These are phyloP conservation scores for Centella asiatica DNA, from an alignment of 129 eudicot genomes.

Conservation along the genomic window DNA sequence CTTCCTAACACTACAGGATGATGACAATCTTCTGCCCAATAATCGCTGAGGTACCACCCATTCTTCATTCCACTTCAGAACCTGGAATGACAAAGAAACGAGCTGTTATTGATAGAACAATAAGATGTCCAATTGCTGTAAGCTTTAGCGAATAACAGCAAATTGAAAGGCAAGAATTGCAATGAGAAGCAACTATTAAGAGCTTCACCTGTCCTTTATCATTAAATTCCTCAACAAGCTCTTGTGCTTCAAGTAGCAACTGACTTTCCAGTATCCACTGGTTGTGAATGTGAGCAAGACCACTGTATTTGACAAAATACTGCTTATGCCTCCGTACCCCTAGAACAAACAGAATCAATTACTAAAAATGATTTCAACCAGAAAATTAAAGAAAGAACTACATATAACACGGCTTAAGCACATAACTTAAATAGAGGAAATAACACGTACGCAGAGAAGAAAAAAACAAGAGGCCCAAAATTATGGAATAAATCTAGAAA, in stretches of 20 bases:
- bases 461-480: no score
- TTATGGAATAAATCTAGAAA: not conserved
- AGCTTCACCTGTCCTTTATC: conserved; percentile 29
- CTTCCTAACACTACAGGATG: conserved; percentile 16
- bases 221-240: conserved; percentile 24
- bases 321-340: conserved; percentile 47
- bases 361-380: not conserved
- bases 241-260: conserved; percentile 40
- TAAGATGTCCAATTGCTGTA: not conserved
- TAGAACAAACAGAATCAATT: conserved; percentile 11
- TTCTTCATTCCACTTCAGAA: conserved; percentile 41
- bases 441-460: no score
- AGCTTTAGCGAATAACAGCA: conserved; percentile 1
- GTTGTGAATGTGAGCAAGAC: conserved; percentile 70
- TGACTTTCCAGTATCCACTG: conserved; percentile 51
- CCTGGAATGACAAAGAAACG: conserved; percentile 15
- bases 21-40: conserved; percentile 36
- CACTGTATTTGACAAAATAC: conserved; percentile 65
- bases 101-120: conserved; percentile 1
- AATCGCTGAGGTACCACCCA: conserved; percentile 62
- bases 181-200: not conserved
- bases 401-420: not conserved
- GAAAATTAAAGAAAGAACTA: conserved; percentile 6
- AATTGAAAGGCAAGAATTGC: not conserved
- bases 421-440: not conserved